Base-by-base conservation (phyloP, 768 basidiomycete species). In the Suillus variegatus region DNA sequence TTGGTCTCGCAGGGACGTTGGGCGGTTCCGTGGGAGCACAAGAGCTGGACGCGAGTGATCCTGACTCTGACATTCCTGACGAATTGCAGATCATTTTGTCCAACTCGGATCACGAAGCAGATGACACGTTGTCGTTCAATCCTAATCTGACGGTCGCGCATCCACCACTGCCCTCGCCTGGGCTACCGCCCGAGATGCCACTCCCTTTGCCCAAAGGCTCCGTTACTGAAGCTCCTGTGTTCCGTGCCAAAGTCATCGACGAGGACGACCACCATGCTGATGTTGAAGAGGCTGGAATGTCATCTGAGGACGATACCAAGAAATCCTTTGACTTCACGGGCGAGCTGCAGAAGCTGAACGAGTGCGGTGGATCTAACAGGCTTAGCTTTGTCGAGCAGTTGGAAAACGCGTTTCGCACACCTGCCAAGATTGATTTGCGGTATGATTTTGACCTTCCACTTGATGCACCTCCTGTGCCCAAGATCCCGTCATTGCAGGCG, bases 271-370 rank as follows among this genome's bases (percentile, higher is more conserved):
- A 81, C 44, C 78, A 77, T 25, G 78, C 71, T 1, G 79, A 83
- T 47, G 65, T 79, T 4, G 83, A 84, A 35, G 83, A 81, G 22
- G 76, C 75, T 25, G 80, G 67, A 3, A 62, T 72, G 44, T 78
- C 80, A 14, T 81, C 81, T 0, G 87, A 88, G 62, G 85, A 85
- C 61, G 86, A 89, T 67, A 93, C 92, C 0, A 92, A 88, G 78
- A 89, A 85, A 70, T 90, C 88, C 1, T 94, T 94, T 66, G 92
- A 94, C 71, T 94, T 94, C 71, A 94, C 93, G 0, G 90, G 88
- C 46, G 93, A 93, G 74, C 75, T 94, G 61, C 78, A 83, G 74
- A 87, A 80, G 70, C 80, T 94, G 58, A 88, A 89, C 62, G 88
- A 91, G 69, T 88, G 86, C 7, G 89, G 89, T 41, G 90, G 71